Percentiles rank a stretch among this genome's conserved stretches.
These are phyloP conservation scores for Grosmannia clavigera DNA, from an alignment of 2,329 filamentous ascomycete genomes.

Conservation along the genomic window DNA sequence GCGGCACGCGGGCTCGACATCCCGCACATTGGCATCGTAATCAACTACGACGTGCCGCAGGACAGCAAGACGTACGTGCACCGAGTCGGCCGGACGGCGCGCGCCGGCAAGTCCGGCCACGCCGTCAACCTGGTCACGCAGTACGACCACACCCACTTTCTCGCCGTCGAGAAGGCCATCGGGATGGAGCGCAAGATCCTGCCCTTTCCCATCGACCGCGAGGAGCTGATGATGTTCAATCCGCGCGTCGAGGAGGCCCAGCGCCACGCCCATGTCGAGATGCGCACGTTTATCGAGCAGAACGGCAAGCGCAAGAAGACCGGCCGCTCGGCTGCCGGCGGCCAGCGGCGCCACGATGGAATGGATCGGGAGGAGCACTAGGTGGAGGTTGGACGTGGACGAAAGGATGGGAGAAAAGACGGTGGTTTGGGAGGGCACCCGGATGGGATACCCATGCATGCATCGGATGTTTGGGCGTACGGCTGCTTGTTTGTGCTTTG, in stretches of 20 bases:
- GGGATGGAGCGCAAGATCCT: slow-evolving; percentile 54
- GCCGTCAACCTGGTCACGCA: slow-evolving; percentile 76
- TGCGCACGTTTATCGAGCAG: slow-evolving; percentile 69
- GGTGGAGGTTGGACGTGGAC: background rate
- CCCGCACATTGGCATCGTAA: slow-evolving; percentile 72
- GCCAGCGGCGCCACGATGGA: slow-evolving; percentile 31
- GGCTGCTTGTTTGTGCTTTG: background rate
- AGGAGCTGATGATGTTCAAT: slow-evolving; percentile 75
- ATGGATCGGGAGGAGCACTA: slow-evolving; percentile 70
- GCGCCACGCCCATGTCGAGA: slow-evolving; percentile 62
- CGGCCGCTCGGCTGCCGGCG: slow-evolving; percentile 15
- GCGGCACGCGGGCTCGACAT: slow-evolving; percentile 88
- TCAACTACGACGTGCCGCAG: slow-evolving; percentile 75
- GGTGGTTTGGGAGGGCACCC: too few species aligned
- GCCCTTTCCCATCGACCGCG: slow-evolving; percentile 59
- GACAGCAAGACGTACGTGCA: slow-evolving; percentile 89
- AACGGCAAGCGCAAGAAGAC: slow-evolving; percentile 38
- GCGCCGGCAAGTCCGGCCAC: slow-evolving; percentile 73
- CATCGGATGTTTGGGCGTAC: background rate
- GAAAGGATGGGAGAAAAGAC: background rate
- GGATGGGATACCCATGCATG: background rate
- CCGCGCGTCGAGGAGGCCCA: slow-evolving; percentile 73
- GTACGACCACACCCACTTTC: slow-evolving; percentile 72
- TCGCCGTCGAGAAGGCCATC: slow-evolving; percentile 71
- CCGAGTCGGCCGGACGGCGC: slow-evolving; percentile 74